These are phyloP conservation scores for Kandelia obovata DNA, from an alignment of 345 rosid species.

Conservation along the genomic window DNA sequence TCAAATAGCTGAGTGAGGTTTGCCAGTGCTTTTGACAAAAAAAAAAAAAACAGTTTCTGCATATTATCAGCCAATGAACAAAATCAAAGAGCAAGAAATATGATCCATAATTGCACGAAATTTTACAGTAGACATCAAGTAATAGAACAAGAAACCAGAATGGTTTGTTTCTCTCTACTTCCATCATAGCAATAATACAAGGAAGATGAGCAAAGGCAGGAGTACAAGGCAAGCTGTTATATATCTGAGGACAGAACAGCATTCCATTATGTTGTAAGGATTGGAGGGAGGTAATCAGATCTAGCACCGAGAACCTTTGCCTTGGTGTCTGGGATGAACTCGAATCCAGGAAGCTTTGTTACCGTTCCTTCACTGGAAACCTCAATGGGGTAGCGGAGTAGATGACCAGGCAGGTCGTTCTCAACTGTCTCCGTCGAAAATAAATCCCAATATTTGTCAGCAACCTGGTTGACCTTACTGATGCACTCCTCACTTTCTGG, in stretches of 20 bases:
- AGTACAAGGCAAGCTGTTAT: neutral
- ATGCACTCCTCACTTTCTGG: conserved; percentile 72
- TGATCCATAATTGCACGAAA: too few relatives aligned
- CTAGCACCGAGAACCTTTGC: conserved; percentile 79
- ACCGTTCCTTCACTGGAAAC: conserved; percentile 61
- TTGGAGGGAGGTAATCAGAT: conserved; percentile 93
- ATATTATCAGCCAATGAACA: too few relatives aligned
- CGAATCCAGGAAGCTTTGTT: conserved; percentile 61
- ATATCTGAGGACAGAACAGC: neutral
- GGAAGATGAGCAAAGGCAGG: neutral
- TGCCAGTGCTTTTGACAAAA: too few relatives aligned
- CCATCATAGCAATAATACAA: neutral
- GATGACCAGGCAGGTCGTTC: conserved; percentile 83
- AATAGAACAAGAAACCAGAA: too few relatives aligned
- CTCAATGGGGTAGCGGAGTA: conserved; percentile 80
- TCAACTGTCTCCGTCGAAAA: conserved; percentile 72
- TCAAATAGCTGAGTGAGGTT: too few relatives aligned
- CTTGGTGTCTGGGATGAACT: conserved; percentile 88
- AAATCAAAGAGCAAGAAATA: too few relatives aligned
- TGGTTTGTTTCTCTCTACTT: too few relatives aligned
- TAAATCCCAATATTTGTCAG: conserved; percentile 90
- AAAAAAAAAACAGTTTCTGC: too few relatives aligned
- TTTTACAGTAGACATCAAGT: too few relatives aligned
- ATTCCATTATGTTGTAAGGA: conserved; percentile 65
- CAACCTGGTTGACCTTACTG: conserved; percentile 64